Evolutionary conservation across 2,329 filamentous ascomycete genomes (phyloP), one percentile per base, ranked within the genome.

Genomic region (Lecanoromycetidae sp.): DNA sequence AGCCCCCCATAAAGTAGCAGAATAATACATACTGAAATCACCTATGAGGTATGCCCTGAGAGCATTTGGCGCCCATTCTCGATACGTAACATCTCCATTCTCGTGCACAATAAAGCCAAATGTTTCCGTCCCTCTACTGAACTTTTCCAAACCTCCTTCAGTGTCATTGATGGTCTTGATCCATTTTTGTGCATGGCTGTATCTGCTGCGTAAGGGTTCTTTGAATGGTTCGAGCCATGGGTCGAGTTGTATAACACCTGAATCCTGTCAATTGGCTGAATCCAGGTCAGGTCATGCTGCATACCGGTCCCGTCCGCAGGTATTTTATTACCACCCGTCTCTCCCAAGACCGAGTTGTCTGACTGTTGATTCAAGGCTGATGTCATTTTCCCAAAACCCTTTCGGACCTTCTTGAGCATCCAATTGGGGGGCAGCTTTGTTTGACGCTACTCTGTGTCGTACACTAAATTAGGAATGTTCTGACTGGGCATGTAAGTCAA

Each of bases 31-130:
- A 88, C 84, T 98, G 72, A 96, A 98, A 57, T 96, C 91, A 52
- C 91, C 91, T 57, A 94, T 82, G 44, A 98, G 75, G 62, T 80
- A 87, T 41, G 91, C 91, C 59, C 84, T 74, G 33, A 78, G 71
- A 45, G 87, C 90, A 70, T 87, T 93, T 22, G 91, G 88, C 1
- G 91, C 91, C 91, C 91, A 98, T 74, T 98, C 91, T 57, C 87
- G 77, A 66, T 98, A 98, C 49, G 75, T 72, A 55, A 98, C 87
- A 63, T 88, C 87, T 63, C 86, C 86, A 58, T 94, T 80, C 45
- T 77, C 70, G 60, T 82, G 75, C 51, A 91, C 80, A 56, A 85
- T 87, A 66, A 98, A 78, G 47, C 91, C 91, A 60, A 84, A 94
- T 53, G 75, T 81, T 60, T 96, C 87, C 53, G 79, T 83, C 36